Evolutionary conservation across 208 protist genomes (phyloP).

Genomic region (Trypanosoma lewisi): DNA sequence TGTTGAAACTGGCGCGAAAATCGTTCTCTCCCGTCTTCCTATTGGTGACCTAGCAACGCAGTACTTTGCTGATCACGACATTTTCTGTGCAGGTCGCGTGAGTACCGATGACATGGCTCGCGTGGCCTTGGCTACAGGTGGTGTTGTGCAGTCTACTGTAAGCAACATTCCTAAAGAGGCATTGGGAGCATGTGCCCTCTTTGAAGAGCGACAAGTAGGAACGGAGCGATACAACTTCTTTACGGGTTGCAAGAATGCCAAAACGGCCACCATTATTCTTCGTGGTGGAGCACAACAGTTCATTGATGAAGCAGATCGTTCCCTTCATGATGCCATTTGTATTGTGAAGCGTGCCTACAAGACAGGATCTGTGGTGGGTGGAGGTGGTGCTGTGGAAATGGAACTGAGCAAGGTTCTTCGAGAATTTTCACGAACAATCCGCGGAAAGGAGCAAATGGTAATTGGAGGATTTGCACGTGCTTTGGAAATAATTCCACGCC

Average conservation of each 20-base stretch:
- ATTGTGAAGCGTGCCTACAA: slow-evolving; percentile 98
- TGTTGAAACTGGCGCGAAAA: slow-evolving; percentile 96
- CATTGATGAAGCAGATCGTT: slow-evolving; percentile 99
- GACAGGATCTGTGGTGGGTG: slow-evolving; percentile 97
- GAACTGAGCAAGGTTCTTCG: slow-evolving; percentile 97
- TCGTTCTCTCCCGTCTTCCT: slow-evolving; percentile 98
- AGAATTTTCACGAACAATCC: slow-evolving; percentile 96
- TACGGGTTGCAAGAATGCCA: slow-evolving; percentile 93
- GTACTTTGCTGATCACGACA: slow-evolving; percentile 99
- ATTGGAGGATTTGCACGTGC: slow-evolving; percentile 98
- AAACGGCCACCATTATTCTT: slow-evolving; percentile 94
- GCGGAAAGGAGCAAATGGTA: slow-evolving; percentile 99
- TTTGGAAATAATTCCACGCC: slow-evolving; percentile 99
- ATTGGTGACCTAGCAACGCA: slow-evolving; percentile 99
- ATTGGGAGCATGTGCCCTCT: slow-evolving; percentile 96
- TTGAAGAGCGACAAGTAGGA: slow-evolving; percentile 99
- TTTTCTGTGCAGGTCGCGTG: slow-evolving; percentile 99
- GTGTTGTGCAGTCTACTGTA: slow-evolving; percentile 96
- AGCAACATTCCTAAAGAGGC: slow-evolving; percentile 91
- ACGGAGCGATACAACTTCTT: slow-evolving; percentile 99
- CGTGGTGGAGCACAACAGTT: slow-evolving; percentile 99
- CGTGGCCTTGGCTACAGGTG: slow-evolving; percentile 96
- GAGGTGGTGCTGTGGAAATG: slow-evolving; percentile 99
- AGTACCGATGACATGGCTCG: slow-evolving; percentile 94
- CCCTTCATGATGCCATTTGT: slow-evolving; percentile 99